Evolutionary conservation across 1,139 yeast species (phyloP).

Genomic region (Neolecta irregularis): DNA sequence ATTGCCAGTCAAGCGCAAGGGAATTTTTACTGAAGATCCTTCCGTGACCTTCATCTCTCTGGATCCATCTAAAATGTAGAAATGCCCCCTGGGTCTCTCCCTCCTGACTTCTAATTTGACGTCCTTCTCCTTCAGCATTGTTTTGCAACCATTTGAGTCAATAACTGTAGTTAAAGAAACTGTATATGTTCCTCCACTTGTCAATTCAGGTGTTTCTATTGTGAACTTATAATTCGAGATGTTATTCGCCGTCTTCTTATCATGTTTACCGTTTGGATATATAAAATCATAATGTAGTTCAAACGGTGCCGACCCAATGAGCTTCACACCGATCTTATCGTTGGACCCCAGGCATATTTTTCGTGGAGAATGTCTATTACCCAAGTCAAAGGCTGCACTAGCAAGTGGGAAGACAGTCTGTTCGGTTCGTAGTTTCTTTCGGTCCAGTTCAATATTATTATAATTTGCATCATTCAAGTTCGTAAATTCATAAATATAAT

Average conservation of each 20-base stretch:
- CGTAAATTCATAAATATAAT: constrained; percentile 55
- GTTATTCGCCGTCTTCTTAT: constrained; percentile 30
- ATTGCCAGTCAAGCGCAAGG: constrained; percentile 40
- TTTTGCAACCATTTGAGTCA: constrained; percentile 64
- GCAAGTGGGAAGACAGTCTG: constrained; percentile 27
- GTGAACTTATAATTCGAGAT: constrained; percentile 29
- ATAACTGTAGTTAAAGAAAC: constrained; percentile 46
- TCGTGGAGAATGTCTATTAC: constrained; percentile 18
- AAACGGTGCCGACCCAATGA: constrained; percentile 72
- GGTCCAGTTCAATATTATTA: constrained; percentile 20
- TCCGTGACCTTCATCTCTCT: constrained; percentile 27
- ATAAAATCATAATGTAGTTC: constrained; percentile 52
- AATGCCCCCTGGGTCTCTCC: constrained; percentile 45
- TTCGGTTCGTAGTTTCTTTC: constrained; percentile 20
- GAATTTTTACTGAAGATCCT: constrained; percentile 44
- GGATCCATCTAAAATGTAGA: constrained; percentile 27
- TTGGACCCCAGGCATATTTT: constrained; percentile 34
- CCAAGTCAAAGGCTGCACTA: constrained; percentile 24
- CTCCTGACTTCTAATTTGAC: constrained; percentile 48
- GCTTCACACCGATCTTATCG: constrained; percentile 37
- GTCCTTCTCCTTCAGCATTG: constrained; percentile 44
- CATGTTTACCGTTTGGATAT: constrained; percentile 34
- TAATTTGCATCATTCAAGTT: constrained; percentile 27
- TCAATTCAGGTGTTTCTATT: constrained; percentile 40
- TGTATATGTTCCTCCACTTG: constrained; percentile 54